These are phyloP conservation scores for Zasmidium angulare DNA, from an alignment of 2,329 filamentous ascomycete species.

Conservation along the genomic window DNA sequence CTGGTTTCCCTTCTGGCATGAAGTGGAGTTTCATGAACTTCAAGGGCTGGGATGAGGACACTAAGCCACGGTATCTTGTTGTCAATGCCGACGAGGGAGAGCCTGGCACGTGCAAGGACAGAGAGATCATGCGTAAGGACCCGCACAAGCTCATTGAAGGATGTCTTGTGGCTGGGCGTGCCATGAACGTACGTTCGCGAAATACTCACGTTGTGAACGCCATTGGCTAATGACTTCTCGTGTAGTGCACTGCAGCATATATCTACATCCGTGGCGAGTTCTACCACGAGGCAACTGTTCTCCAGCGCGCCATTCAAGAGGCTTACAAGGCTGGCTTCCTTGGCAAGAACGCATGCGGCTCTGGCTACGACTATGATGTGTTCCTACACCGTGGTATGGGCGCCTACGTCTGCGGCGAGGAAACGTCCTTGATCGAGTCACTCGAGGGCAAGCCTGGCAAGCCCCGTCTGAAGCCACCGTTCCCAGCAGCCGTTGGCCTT, in stretches of 20 bases:
- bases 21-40: constrained; percentile 99
- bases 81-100: constrained; percentile 99
- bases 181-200: constrained; percentile 70
- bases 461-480: constrained; percentile 96
- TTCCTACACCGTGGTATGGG: constrained; percentile 95
- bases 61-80: constrained; percentile 90
- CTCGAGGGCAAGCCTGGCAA: constrained; percentile 98
- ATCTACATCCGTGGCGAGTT: constrained; percentile 99
- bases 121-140: constrained; percentile 99
- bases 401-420: constrained; percentile 96
- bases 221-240: constrained; percentile 1
- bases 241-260: constrained; percentile 81
- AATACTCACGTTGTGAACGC: not conserved
- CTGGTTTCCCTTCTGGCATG: constrained; percentile 94
- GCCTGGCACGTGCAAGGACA: constrained; percentile 98
- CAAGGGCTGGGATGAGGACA: constrained; percentile 99
- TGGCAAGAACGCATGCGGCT: constrained; percentile 96
- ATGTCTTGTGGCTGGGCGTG: constrained; percentile 90
- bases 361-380: constrained; percentile 97
- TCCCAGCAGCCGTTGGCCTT: constrained; percentile 93
- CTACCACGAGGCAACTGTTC: constrained; percentile 87
- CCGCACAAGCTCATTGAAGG: constrained; percentile 98
- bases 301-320: constrained; percentile 96
- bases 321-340: constrained; percentile 93
- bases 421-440: constrained; percentile 97